Percentiles rank a stretch among this genome's conserved stretches.
Evolutionary conservation across 192 early-diverging fungal genomes (phyloP).

Genomic region (Podila horticola): DNA sequence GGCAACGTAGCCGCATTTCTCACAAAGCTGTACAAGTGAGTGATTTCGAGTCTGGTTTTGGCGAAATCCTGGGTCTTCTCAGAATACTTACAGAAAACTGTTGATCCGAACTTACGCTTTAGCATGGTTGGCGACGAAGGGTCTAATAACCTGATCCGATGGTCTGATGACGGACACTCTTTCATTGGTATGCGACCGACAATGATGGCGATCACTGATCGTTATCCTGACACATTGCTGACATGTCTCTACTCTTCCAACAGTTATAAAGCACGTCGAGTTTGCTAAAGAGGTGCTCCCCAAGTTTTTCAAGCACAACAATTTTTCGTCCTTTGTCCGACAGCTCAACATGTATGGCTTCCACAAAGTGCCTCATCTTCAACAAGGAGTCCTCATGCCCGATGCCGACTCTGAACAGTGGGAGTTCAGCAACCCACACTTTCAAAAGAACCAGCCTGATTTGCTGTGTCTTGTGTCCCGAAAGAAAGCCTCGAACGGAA

Average conservation of each 20-base stretch:
- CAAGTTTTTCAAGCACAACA: constrained; percentile 91
- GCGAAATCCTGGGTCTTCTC: no score
- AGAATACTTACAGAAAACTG: no score
- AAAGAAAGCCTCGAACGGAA: constrained; percentile 73
- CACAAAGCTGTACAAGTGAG: constrained; percentile 91
- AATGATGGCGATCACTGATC: not conserved
- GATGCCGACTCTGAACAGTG: constrained; percentile 83
- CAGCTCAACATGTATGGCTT: constrained; percentile 98
- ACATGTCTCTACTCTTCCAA: not conserved
- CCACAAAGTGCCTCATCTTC: constrained; percentile 95
- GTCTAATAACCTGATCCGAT: constrained; percentile 89
- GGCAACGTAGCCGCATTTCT: constrained; percentile 87
- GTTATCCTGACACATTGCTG: not conserved
- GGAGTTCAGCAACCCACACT: constrained; percentile 94
- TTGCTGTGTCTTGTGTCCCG: constrained; percentile 87
- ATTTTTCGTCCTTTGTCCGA: constrained; percentile 90
- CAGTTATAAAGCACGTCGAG: constrained; percentile 75
- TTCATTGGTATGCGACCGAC: constrained; percentile 72
- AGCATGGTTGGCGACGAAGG: constrained; percentile 92
- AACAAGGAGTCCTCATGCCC: constrained; percentile 86
- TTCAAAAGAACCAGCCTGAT: constrained; percentile 90
- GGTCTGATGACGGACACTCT: constrained; percentile 88
- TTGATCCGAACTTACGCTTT: not conserved
- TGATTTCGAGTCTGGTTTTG: not conserved
- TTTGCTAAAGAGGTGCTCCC: constrained; percentile 88